Conservation (phyloP, 2,329 filamentous ascomycete species). For the Endothia cerciana region DNA sequence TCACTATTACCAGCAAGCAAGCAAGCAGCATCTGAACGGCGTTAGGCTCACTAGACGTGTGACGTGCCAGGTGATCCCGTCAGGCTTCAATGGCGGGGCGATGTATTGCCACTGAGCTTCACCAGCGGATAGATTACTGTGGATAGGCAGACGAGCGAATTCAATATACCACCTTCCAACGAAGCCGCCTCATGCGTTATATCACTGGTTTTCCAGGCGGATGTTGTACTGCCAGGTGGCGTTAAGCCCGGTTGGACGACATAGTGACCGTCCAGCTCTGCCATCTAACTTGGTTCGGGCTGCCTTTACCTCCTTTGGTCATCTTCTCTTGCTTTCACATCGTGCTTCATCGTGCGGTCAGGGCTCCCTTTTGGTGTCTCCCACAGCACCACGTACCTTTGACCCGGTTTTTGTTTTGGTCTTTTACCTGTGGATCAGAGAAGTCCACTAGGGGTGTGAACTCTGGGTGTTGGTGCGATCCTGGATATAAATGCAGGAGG, state of each 20-base stretch:
- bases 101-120: constrained; percentile 6
- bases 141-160: background rate
- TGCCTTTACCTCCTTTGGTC: background rate
- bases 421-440: no score
- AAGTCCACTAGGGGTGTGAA: no score
- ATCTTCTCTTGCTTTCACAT: no score
- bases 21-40: constrained; percentile 26
- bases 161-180: background rate
- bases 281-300: background rate
- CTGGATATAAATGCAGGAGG: no score
- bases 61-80: background rate
- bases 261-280: background rate
- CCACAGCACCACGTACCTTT: no score
- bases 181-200: background rate
- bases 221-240: background rate
- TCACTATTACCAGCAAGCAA: constrained; percentile 1
- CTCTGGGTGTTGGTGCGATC: no score
- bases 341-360: no score
- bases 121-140: constrained; percentile 2
- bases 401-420: no score
- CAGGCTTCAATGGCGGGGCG: background rate
- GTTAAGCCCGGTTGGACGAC: background rate
- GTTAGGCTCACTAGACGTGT: constrained; percentile 21
- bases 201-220: background rate
- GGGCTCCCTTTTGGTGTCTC: no score